A percentile compares a stretch with the other conserved stretches of the same genome.
These are phyloP conservation scores for Beauveria medogensis DNA, from an alignment of 2,329 filamentous ascomycete species.

Conservation along the genomic window DNA sequence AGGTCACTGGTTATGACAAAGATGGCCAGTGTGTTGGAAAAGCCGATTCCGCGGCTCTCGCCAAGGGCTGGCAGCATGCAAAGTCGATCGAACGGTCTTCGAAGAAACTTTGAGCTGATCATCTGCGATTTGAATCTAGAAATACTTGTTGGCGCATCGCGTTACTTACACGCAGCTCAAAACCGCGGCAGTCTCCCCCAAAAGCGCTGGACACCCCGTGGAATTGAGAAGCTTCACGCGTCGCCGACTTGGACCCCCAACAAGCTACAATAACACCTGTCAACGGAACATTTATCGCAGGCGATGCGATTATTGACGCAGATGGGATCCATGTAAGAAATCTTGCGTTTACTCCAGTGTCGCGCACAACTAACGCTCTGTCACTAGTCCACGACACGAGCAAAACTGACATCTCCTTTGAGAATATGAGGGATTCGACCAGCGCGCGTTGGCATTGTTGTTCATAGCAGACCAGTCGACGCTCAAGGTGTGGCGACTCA, in stretches of 20 bases:
- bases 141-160: neutral
- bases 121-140: neutral
- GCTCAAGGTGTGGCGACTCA: slow-evolving; percentile 49
- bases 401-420: slow-evolving; percentile 27
- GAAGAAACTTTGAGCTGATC: neutral
- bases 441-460: slow-evolving; percentile 29
- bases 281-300: neutral
- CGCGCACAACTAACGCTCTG: neutral
- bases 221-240: neutral
- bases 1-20: neutral
- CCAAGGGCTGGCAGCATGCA: neutral
- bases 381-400: neutral
- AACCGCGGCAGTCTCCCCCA: neutral
- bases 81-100: neutral
- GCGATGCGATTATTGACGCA: neutral
- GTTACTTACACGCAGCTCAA: neutral
- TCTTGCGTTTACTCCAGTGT: neutral
- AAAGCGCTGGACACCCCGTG: neutral
- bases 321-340: neutral
- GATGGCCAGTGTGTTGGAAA: neutral
- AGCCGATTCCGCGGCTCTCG: neutral
- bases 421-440: slow-evolving; percentile 35
- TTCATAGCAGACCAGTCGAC: slow-evolving; percentile 33
- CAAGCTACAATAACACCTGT: neutral
- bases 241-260: neutral